A percentile compares a stretch with the other conserved stretches of the same genome.
Conservation (phyloP, 139 green algal species). For the Chlorella sp. region DNA sequence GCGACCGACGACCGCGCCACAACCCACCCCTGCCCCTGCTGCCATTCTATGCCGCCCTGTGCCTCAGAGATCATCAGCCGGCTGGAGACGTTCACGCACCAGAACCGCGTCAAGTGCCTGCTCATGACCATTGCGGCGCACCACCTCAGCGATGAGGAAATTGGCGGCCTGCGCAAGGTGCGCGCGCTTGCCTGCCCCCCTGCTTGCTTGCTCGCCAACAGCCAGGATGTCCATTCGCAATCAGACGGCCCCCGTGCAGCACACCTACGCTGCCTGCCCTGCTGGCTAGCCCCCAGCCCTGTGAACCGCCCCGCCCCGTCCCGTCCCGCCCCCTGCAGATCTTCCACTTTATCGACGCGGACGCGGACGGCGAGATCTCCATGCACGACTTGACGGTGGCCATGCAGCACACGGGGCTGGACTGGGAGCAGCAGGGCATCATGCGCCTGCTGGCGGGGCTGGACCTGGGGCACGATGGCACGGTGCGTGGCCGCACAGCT, state of each 20-base stretch:
- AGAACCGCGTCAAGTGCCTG: constrained; percentile 42
- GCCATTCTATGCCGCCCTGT: neutral
- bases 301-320: neutral
- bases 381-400: constrained; percentile 65
- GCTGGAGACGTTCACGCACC: constrained; percentile 43
- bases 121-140: constrained; percentile 58
- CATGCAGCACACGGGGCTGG: constrained; percentile 45
- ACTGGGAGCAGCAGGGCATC: constrained; percentile 32
- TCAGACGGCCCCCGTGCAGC: no score
- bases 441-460: constrained; percentile 31
- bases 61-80: constrained; percentile 28
- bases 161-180: constrained; percentile 59
- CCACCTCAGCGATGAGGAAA: constrained; percentile 60
- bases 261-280: no score
- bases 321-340: constrained; percentile 20
- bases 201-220: no score
- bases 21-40: no score
- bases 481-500: neutral
- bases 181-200: no score
- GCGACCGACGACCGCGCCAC: no score
- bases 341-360: constrained; percentile 69
- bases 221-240: no score
- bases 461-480: constrained; percentile 32
- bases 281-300: no score
- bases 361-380: constrained; percentile 67